These are phyloP conservation scores for Melaleuca quinquenervia DNA, from an alignment of 345 rosid genomes.

Conservation along the genomic window DNA sequence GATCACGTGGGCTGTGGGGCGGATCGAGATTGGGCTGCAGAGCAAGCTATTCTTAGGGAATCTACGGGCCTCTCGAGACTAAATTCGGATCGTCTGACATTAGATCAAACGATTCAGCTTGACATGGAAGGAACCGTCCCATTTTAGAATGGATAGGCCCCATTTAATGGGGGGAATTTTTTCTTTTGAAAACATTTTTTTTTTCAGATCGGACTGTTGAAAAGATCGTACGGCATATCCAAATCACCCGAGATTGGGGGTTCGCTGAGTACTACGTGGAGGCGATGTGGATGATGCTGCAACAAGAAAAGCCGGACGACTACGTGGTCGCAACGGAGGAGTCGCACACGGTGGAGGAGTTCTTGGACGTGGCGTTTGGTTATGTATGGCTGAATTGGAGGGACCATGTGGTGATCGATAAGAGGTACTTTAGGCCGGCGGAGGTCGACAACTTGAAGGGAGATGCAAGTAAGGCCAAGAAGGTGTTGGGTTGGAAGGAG, in stretches of 20 bases:
- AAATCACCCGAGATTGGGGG: conserved; percentile 90
- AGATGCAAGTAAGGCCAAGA: conserved; percentile 44
- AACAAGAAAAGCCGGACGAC: conserved; percentile 79
- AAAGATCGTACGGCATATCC: too few relatives aligned
- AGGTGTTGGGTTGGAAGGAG: conserved; percentile 42
- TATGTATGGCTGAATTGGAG: conserved; percentile 37
- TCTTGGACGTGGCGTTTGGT: conserved; percentile 63
- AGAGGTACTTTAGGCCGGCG: conserved; percentile 48
- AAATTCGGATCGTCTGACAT: too few relatives aligned
- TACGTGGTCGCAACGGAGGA: conserved; percentile 92
- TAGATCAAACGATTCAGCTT: too few relatives aligned
- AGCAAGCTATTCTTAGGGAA: conserved; percentile 72
- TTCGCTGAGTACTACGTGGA: conserved; percentile 91
- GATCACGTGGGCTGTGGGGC: conserved; percentile 80
- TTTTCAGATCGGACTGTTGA: too few relatives aligned
- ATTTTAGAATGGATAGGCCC: too few relatives aligned
- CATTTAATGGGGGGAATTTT: too few relatives aligned
- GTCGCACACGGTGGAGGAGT: conserved; percentile 79
- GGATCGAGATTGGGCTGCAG: conserved; percentile 75
- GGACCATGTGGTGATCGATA: conserved; percentile 50
- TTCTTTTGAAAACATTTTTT: too few relatives aligned
- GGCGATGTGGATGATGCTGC: conserved; percentile 98
- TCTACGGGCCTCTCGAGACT: conserved; percentile 29
- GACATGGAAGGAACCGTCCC: too few relatives aligned
- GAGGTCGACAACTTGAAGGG: conserved; percentile 54